Evolutionary conservation across 2,329 filamentous ascomycete genomes (phyloP).

Genomic region (Byssoonygena ceratinophila): DNA sequence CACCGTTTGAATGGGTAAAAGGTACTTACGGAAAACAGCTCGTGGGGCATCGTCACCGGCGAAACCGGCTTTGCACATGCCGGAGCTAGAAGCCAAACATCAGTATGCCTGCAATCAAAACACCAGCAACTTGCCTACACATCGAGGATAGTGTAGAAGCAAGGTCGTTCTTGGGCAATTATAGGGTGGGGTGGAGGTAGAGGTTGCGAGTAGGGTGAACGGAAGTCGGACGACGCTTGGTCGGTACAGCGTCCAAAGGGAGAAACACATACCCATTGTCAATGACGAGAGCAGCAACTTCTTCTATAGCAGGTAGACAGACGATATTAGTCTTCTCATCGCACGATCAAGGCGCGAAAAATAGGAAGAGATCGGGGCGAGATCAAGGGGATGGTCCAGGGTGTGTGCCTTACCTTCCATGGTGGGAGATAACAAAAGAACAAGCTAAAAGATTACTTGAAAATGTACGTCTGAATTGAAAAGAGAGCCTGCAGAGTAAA

Average conservation of each 20-base stretch:
- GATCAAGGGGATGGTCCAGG: conserved; percentile 21
- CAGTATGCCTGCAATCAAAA: conserved; percentile 15
- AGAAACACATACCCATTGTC: conserved; percentile 96
- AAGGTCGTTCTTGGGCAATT: neutral
- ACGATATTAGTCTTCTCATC: conserved; percentile 35
- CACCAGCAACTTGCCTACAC: neutral
- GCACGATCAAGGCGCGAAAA: conserved; percentile 16
- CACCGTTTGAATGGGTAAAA: neutral
- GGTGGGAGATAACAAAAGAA: conserved; percentile 34
- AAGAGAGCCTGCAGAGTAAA: conserved; percentile 11
- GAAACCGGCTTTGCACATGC: conserved; percentile 99
- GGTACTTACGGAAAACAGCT: conserved; percentile 97
- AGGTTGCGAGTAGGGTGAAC: conserved; percentile 10
- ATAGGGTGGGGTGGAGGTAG: conserved; percentile 2
- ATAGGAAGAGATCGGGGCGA: conserved; percentile 14
- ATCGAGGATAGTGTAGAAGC: neutral
- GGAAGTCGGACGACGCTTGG: neutral
- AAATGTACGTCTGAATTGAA: conserved; percentile 27
- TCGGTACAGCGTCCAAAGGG: conserved; percentile 12
- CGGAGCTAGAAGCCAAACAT: conserved; percentile 58
- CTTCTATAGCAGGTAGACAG: conserved; percentile 57
- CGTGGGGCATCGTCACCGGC: conserved; percentile 99
- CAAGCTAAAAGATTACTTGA: conserved; percentile 27
- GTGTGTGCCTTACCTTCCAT: conserved; percentile 53
- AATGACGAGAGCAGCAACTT: conserved; percentile 99